Percentiles rank a stretch among this genome's conserved stretches.
phyloP scores from a whole-genome alignment of 257 asterid species.

The Solanum lycopersicoides region DNA sequence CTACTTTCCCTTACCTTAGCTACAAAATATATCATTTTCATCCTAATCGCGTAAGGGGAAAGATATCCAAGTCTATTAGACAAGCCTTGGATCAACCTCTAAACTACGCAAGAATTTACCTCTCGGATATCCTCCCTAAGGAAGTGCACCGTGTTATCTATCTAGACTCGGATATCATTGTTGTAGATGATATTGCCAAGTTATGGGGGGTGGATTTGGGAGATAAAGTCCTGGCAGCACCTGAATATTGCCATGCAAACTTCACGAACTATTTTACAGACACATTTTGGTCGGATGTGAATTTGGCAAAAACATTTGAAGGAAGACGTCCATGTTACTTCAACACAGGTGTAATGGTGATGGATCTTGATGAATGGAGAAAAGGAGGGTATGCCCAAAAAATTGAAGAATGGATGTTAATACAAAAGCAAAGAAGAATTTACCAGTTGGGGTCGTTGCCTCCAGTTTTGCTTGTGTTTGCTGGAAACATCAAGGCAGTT shows the following conservation, averaged over 20 bases:
- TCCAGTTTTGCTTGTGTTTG: slow-evolving; percentile 61
- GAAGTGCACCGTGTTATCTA: slow-evolving; percentile 54
- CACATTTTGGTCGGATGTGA: slow-evolving; percentile 45
- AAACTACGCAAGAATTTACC: slow-evolving; percentile 72
- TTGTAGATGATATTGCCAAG: slow-evolving; percentile 68
- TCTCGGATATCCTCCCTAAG: slow-evolving; percentile 47
- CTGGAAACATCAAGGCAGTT: slow-evolving; percentile 59
- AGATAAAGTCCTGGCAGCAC: slow-evolving; percentile 60
- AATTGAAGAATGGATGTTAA: slow-evolving; percentile 78
- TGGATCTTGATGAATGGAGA: slow-evolving; percentile 60
- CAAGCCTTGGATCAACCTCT: slow-evolving; percentile 79
- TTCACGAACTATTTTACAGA: slow-evolving; percentile 57
- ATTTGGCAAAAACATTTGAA: slow-evolving; percentile 27
- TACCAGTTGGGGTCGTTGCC: slow-evolving; percentile 74
- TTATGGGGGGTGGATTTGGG: slow-evolving; percentile 59
- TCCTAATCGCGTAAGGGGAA: slow-evolving; percentile 46
- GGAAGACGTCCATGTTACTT: slow-evolving; percentile 63
- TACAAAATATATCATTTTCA: slow-evolving; percentile 54
- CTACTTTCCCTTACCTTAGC: slow-evolving; percentile 68
- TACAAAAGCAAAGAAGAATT: slow-evolving; percentile 58
- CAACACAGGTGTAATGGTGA: slow-evolving; percentile 90
- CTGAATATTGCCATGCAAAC: slow-evolving; percentile 75
- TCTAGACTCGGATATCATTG: slow-evolving; percentile 62
- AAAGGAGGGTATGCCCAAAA: slow-evolving; percentile 56
- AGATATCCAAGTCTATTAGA: slow-evolving; percentile 64